Percentiles rank a stretch among this genome's conserved stretches.
phyloP scores from a whole-genome alignment of 2,329 filamentous ascomycete species.

The Epichloe sibirici region DNA sequence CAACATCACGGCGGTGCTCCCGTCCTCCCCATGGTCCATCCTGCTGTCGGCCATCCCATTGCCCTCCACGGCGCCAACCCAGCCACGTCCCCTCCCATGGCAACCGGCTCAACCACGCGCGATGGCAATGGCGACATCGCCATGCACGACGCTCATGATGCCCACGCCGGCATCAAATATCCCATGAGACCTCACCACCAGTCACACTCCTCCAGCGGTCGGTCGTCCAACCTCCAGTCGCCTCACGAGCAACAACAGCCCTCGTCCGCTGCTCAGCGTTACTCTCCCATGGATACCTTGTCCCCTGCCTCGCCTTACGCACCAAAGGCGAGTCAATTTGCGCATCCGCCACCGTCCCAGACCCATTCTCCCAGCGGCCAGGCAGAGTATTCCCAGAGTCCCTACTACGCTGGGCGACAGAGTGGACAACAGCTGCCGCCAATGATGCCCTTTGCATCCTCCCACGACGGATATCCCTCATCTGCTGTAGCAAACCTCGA shows the following conservation, averaged over 20 bases:
- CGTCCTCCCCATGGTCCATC: slow-evolving; percentile 17
- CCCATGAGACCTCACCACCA: slow-evolving; percentile 67
- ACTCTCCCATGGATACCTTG: slow-evolving; percentile 88
- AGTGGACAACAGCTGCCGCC: slow-evolving; percentile 57
- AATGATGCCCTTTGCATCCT: slow-evolving; percentile 54
- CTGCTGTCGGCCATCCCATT: slow-evolving; percentile 19
- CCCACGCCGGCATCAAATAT: slow-evolving; percentile 79
- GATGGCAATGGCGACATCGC: slow-evolving; percentile 64
- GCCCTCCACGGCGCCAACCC: slow-evolving; percentile 32
- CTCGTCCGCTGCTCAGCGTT: slow-evolving; percentile 76
- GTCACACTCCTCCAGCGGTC: slow-evolving; percentile 49
- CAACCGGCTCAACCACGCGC: slow-evolving; percentile 42
- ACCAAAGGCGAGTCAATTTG: slow-evolving; percentile 46
- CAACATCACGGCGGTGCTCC: slow-evolving; percentile 42
- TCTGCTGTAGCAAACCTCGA: slow-evolving; percentile 62
- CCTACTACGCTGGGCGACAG: slow-evolving; percentile 44
- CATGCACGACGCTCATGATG: slow-evolving; percentile 79
- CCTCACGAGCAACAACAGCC: slow-evolving; percentile 46
- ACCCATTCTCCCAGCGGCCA: slow-evolving; percentile 71
- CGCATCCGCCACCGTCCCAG: slow-evolving; percentile 38
- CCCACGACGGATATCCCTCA: slow-evolving; percentile 61
- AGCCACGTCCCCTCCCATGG: slow-evolving; percentile 41
- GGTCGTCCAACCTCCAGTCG: slow-evolving; percentile 54
- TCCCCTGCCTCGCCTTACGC: slow-evolving; percentile 72
- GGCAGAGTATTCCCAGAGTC: slow-evolving; percentile 45